phyloP scores from a whole-genome alignment of 1,284 basidiomycete species.

The Cryptococcus sp. region DNA sequence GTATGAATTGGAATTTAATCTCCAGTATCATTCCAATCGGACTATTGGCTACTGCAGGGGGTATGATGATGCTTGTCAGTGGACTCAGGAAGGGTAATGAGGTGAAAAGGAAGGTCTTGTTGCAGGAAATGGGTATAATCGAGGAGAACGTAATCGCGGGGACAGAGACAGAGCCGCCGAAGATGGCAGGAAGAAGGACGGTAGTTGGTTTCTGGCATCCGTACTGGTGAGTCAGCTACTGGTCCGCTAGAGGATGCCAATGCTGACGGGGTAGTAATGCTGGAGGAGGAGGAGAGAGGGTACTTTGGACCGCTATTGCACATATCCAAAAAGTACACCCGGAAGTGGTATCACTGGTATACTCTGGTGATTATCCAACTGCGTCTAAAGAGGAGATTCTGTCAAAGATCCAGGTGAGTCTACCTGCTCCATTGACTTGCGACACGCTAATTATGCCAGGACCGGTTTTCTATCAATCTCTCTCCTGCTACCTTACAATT shows the following conservation, averaged over 20 bases:
- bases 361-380: constrained; percentile 74
- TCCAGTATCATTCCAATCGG: constrained; percentile 34
- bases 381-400: constrained; percentile 79
- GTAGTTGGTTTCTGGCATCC: constrained; percentile 90
- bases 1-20: constrained; percentile 37
- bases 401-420: constrained; percentile 67
- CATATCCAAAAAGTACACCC: constrained; percentile 70
- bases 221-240: constrained; percentile 69
- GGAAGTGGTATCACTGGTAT: constrained; percentile 72
- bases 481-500: constrained; percentile 65
- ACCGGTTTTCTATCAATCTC: constrained; percentile 76
- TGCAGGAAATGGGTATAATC: constrained; percentile 29
- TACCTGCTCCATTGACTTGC: not conserved
- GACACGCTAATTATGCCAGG: constrained; percentile 50
- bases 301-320: constrained; percentile 87
- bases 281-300: constrained; percentile 93
- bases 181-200: constrained; percentile 23
- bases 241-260: not conserved
- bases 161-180: constrained; percentile 25
- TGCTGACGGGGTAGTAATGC: constrained; percentile 64
- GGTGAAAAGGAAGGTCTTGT: constrained; percentile 17
- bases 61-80: constrained; percentile 10
- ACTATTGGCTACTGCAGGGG: constrained; percentile 19
- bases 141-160: constrained; percentile 29
- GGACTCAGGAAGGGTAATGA: constrained; percentile 24